Evolutionary conservation across 2,329 filamentous ascomycete species (phyloP).

Genomic region (Hyphodiscus sp.): DNA sequence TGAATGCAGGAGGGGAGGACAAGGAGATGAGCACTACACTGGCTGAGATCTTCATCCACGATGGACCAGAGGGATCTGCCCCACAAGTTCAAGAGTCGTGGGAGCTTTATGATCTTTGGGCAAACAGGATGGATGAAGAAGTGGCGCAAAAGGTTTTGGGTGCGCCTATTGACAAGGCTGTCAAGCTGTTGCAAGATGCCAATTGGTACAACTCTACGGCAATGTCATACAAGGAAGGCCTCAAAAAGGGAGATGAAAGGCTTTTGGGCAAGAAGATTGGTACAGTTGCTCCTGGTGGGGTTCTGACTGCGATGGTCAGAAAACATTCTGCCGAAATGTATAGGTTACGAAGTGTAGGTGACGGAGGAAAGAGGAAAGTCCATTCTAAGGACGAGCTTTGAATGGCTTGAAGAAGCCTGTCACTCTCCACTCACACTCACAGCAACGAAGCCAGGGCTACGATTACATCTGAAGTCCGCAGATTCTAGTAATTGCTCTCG

Average conservation of each 20-base stretch:
- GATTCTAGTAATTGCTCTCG: too few relatives aligned
- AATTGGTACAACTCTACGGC: background rate
- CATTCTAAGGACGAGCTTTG: conserved; percentile 7
- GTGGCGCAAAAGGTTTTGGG: conserved; percentile 38
- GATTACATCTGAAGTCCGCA: too few relatives aligned
- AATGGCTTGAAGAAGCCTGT: too few relatives aligned
- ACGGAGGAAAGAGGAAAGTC: conserved; percentile 7
- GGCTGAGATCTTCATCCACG: conserved; percentile 43
- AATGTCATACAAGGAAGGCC: background rate
- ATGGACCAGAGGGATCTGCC: conserved; percentile 35
- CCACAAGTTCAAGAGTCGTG: conserved; percentile 35
- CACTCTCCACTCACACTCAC: too few relatives aligned
- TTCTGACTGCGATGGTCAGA: background rate
- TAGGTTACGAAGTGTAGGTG: background rate
- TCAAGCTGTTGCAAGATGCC: background rate
- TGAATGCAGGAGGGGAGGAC: conserved; percentile 40
- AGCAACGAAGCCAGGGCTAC: too few relatives aligned
- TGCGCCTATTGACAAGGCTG: conserved; percentile 14
- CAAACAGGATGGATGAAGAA: conserved; percentile 39
- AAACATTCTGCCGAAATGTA: background rate
- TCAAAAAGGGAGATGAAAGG: background rate
- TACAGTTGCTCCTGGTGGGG: background rate
- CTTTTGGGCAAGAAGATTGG: background rate
- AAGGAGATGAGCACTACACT: conserved; percentile 40
- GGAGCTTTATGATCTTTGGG: conserved; percentile 49